Evolutionary conservation across 495 filamentous ascomycete species (phyloP).

Genomic region (Penicillium nucicola): DNA sequence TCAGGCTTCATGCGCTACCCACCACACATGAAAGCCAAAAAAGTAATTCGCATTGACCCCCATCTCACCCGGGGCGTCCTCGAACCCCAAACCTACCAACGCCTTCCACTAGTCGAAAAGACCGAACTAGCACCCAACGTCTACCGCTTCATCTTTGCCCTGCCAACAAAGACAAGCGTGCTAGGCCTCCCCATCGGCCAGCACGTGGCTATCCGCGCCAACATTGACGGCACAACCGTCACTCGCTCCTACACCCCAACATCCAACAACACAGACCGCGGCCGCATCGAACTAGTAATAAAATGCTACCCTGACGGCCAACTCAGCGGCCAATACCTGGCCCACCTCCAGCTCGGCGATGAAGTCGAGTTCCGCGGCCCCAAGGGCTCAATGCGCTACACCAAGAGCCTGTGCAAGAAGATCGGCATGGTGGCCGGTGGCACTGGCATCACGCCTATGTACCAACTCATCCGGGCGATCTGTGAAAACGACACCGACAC

Average conservation of each 20-base stretch:
- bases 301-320: slow-evolving; percentile 48
- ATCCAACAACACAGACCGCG: slow-evolving; percentile 49
- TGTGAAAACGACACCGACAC: slow-evolving; percentile 46
- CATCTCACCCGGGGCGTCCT: slow-evolving; percentile 39
- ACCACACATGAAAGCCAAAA: slow-evolving; percentile 29
- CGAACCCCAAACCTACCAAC: slow-evolving; percentile 42
- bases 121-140: slow-evolving; percentile 41
- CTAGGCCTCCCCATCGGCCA: slow-evolving; percentile 53
- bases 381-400: slow-evolving; percentile 46
- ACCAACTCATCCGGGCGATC: slow-evolving; percentile 50
- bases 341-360: slow-evolving; percentile 38
- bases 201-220: slow-evolving; percentile 48
- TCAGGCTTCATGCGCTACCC: slow-evolving; percentile 42
- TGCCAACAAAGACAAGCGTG: slow-evolving; percentile 36
- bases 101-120: slow-evolving; percentile 44
- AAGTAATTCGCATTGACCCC: slow-evolving; percentile 26
- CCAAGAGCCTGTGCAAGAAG: slow-evolving; percentile 27
- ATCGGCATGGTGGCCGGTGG: slow-evolving; percentile 53
- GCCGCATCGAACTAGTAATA: slow-evolving; percentile 45
- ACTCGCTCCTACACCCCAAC: slow-evolving; percentile 50
- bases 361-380: slow-evolving; percentile 47
- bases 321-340: slow-evolving; percentile 46
- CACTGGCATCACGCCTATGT: slow-evolving; percentile 58
- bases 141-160: slow-evolving; percentile 45
- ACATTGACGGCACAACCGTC: slow-evolving; percentile 39